A percentile compares a stretch with the other conserved stretches of the same genome.
These are phyloP conservation scores for Gardenia jasminoides DNA, from an alignment of 257 asterid genomes.

Conservation along the genomic window DNA sequence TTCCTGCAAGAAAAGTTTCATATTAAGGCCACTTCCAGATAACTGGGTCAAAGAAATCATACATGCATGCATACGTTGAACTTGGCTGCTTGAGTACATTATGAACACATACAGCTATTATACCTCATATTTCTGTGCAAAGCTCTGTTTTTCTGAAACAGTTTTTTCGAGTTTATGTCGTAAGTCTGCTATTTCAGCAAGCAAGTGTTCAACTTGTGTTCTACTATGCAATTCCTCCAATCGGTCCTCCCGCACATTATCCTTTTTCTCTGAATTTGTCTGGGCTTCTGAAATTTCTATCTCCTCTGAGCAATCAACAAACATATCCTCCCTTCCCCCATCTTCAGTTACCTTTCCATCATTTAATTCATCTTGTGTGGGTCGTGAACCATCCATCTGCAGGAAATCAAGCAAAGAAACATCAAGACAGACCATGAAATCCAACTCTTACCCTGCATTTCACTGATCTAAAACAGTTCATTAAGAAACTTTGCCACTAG, in stretches of 20 bases:
- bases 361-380: slow-evolving; percentile 33
- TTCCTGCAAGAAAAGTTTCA: slow-evolving; percentile 49
- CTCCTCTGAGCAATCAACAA: slow-evolving; percentile 96
- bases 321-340: slow-evolving; percentile 72
- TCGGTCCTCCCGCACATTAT: slow-evolving; percentile 35
- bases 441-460: background rate
- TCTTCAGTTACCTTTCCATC: slow-evolving; percentile 54
- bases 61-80: background rate
- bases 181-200: slow-evolving; percentile 59
- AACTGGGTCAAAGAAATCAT: background rate
- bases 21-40: slow-evolving; percentile 19
- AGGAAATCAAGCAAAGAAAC: background rate
- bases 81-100: background rate
- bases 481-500: background rate
- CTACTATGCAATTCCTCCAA: slow-evolving; percentile 49
- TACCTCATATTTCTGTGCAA: slow-evolving; percentile 62
- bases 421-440: background rate
- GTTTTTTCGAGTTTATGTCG: slow-evolving; percentile 53
- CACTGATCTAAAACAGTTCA: background rate
- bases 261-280: slow-evolving; percentile 52
- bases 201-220: slow-evolving; percentile 38
- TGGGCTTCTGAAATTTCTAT: slow-evolving; percentile 70
- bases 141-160: slow-evolving; percentile 50
- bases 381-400: slow-evolving; percentile 26
- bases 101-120: slow-evolving; percentile 15